Evolutionary conservation across 345 rosid species (phyloP), one percentile per base, ranked within the genome.

Genomic region (Schrenkiella parvula): DNA sequence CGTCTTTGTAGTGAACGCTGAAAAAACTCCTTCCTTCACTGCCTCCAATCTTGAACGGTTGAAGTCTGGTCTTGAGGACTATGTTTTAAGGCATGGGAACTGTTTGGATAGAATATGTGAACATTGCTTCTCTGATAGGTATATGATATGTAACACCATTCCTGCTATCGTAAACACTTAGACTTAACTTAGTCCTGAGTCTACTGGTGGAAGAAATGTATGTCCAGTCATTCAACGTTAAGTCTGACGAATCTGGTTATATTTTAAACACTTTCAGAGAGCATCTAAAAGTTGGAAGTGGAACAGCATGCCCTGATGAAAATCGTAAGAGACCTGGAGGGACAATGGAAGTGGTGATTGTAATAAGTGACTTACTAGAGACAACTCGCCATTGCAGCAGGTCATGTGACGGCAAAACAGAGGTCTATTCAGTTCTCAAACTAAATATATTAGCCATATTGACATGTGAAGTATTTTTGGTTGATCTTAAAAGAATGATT

Each of bases 21-120:
- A 77, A 56, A 79, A 70, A 74, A 66, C 75, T 26, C 74, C 72
- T 66, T 76, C 77, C 31, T 76, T 82, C 76, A 68, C 82, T 57
- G 70, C 83, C 72, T 81, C 93, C 64, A 82, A 68, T 73, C 26
- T 87, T 80, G 93, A 88, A 75, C 81, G 87, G 37, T 61, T 95
- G 72, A 84, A 81, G 74, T 87, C 84, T 54, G 97, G 99, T 80
- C 81, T 89, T 57, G 85, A 85, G 80, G 92, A 85, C 81, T 88
- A 88, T 68, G 84, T 91, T 67, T 41, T 86, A 72, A 91, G 68
- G 80, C 89, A 86, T 73, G 76, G 84, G 54, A 80, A 86, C 29
- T 79, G 65, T 75, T 59, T 84, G 71, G 70, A 47, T 42, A 63
- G 73, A 35, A 80, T 73, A 44, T 85, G 92, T 41, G 81, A 78